A percentile compares a stretch with the other conserved stretches of the same genome.
phyloP scores from a whole-genome alignment of 768 basidiomycete species.

The Kockovaella imperatae region DNA sequence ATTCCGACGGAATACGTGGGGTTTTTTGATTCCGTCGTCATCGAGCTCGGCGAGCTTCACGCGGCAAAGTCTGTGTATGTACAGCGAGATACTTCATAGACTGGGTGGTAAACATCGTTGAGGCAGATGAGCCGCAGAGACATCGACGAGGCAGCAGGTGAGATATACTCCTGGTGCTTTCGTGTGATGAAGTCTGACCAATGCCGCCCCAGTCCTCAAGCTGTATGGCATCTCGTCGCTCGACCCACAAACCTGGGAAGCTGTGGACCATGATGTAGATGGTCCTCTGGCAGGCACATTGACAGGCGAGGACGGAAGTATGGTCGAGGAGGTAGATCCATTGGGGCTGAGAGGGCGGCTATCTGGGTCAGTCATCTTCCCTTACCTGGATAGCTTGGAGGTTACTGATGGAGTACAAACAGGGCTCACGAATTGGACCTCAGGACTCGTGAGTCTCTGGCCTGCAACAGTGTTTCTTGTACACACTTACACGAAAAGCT shows the following conservation, averaged over 20 bases:
- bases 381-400: slow-evolving; percentile 8
- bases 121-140: not conserved
- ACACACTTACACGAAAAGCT: slow-evolving; percentile 1
- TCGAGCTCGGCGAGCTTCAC: too few relatives aligned
- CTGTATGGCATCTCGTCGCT: slow-evolving; percentile 75
- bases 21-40: too few relatives aligned
- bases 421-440: slow-evolving; percentile 66
- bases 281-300: slow-evolving; percentile 59
- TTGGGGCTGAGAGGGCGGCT: slow-evolving; percentile 55
- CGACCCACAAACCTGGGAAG: slow-evolving; percentile 80
- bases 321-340: slow-evolving; percentile 53
- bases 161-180: too few relatives aligned
- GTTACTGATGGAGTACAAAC: not conserved
- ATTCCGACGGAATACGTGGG: too few relatives aligned
- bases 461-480: too few relatives aligned
- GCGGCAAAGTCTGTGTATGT: too few relatives aligned
- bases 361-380: slow-evolving; percentile 43
- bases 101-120: too few relatives aligned
- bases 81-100: too few relatives aligned
- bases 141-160: too few relatives aligned
- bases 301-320: slow-evolving; percentile 45
- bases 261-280: slow-evolving; percentile 74
- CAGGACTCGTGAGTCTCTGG: slow-evolving; percentile 40
- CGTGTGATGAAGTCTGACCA: too few relatives aligned
- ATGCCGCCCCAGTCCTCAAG: slow-evolving; percentile 56